Evolutionary conservation across 2,329 filamentous ascomycete species (phyloP).

Genomic region (Neonectria faginata): DNA sequence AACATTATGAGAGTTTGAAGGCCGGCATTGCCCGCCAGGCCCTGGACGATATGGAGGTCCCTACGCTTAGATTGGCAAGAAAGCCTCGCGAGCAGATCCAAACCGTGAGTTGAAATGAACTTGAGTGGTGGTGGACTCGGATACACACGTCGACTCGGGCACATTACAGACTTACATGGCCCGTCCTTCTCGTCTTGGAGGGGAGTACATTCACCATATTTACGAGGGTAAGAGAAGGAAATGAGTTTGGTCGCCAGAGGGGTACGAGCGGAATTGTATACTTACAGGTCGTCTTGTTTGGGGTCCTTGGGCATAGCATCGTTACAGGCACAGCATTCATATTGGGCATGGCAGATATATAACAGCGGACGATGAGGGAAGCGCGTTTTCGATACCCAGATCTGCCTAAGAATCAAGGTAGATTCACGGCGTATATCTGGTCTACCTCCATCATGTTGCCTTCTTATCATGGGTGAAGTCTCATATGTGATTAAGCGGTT

Average conservation of each 20-base stretch:
- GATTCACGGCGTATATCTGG: constrained; percentile 14
- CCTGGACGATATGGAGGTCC: constrained; percentile 44
- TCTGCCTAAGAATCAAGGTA: constrained; percentile 27
- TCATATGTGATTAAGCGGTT: not conserved
- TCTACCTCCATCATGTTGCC: constrained; percentile 2
- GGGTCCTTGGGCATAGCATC: constrained; percentile 20
- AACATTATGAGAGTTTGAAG: constrained; percentile 51
- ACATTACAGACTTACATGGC: not conserved
- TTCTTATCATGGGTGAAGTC: not conserved
- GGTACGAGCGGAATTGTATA: constrained; percentile 16
- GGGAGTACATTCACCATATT: not conserved
- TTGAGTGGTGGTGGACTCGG: not conserved
- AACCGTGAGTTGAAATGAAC: constrained; percentile 30
- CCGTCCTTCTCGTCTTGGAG: constrained; percentile 4
- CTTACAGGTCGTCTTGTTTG: constrained; percentile 18
- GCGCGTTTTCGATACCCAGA: constrained; percentile 38
- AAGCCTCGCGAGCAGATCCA: constrained; percentile 37
- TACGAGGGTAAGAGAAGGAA: constrained; percentile 4
- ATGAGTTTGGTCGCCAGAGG: not conserved
- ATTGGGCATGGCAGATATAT: constrained; percentile 23
- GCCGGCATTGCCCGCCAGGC: constrained; percentile 45
- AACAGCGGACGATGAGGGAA: constrained; percentile 23
- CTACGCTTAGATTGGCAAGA: constrained; percentile 45
- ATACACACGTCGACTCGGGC: not conserved
- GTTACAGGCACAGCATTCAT: constrained; percentile 23